These are phyloP conservation scores for Schizosaccharomyces cryophilus DNA, from an alignment of 805 yeast genomes.

Conservation along the genomic window DNA sequence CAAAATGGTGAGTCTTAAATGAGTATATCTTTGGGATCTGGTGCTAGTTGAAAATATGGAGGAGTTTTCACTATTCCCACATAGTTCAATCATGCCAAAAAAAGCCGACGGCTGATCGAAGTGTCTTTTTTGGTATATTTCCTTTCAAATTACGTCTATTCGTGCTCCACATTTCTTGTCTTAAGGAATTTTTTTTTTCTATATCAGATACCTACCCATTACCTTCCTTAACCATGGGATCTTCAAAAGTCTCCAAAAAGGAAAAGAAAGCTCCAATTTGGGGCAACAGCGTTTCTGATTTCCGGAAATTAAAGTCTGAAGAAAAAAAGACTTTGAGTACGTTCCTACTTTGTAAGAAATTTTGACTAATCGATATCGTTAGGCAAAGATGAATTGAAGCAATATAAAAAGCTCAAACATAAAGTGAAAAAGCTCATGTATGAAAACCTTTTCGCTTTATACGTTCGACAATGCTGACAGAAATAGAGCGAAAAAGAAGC, in stretches of 20 bases:
- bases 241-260: not conserved
- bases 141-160: too few relatives aligned
- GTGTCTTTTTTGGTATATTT: too few relatives aligned
- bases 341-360: conserved; percentile 18
- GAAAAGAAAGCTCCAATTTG: not conserved
- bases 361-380: conserved; percentile 34
- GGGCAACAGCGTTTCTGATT: not conserved
- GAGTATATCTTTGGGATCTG: too few relatives aligned
- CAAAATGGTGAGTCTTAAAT: too few relatives aligned
- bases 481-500: not conserved
- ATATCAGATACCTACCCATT: not conserved
- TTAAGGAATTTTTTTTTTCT: not conserved
- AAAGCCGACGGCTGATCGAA: too few relatives aligned
- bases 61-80: too few relatives aligned
- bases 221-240: not conserved
- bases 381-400: not conserved
- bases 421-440: not conserved
- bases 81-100: too few relatives aligned
- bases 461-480: not conserved
- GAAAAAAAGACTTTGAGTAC: conserved; percentile 12
- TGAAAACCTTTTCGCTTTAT: not conserved
- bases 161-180: too few relatives aligned
- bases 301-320: not conserved
- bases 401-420: not conserved
- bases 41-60: too few relatives aligned